A percentile compares a stretch with the other conserved stretches of the same genome.
Evolutionary conservation across 345 rosid species (phyloP).

Genomic region (Citrus glauca): DNA sequence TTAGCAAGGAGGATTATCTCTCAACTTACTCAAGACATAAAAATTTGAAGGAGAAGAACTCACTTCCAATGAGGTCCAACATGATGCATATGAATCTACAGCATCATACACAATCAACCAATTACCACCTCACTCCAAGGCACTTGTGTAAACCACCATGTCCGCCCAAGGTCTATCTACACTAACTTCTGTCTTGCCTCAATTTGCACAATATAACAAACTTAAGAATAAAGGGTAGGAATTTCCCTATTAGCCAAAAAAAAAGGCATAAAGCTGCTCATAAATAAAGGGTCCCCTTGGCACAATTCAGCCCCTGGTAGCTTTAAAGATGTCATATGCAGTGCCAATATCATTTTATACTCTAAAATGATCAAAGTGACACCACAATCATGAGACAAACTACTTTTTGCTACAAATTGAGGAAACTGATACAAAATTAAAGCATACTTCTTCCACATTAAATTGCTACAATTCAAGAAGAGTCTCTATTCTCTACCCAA

Average conservation of each 20-base stretch:
- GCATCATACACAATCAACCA: not conserved
- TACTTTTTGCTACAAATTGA: not conserved
- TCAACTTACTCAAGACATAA: not conserved
- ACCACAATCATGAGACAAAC: not conserved
- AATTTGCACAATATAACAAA: not conserved
- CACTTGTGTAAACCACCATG: not conserved
- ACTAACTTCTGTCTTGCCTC: not conserved
- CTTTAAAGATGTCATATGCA: not conserved
- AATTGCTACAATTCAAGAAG: not conserved
- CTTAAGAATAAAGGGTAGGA: not conserved
- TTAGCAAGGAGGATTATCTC: not conserved
- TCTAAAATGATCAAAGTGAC: not conserved
- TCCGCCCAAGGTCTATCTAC: not conserved
- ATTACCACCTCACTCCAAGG: not conserved
- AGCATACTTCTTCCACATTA: not conserved
- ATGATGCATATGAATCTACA: not conserved
- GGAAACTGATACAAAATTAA: not conserved
- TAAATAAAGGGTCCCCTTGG: not conserved
- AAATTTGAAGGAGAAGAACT: not conserved
- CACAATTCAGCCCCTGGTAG: not conserved
- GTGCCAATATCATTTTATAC: not conserved
- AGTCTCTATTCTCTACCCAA: not conserved
- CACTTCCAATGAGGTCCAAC: not conserved
- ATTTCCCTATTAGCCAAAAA: not conserved
- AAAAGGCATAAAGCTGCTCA: not conserved